Evolutionary conservation across 495 filamentous ascomycete species (phyloP), one percentile per base, ranked within the genome.

Genomic region (Neurospora intermedia): DNA sequence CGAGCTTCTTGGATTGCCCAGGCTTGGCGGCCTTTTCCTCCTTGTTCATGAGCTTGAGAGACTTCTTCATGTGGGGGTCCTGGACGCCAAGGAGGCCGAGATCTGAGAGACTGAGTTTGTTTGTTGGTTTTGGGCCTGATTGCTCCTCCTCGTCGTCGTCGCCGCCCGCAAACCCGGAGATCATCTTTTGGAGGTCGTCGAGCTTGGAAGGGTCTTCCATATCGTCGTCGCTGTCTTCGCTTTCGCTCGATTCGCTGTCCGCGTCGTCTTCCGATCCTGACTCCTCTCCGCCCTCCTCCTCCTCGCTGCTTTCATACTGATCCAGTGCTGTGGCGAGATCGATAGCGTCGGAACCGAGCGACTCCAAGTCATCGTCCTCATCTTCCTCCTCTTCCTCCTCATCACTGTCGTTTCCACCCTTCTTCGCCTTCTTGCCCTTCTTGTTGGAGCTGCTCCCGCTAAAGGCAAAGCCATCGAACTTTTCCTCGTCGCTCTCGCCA

Each of bases 401-500:
- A 66, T 89, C 87, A 4, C 89, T 88, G 3, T 83, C 84, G 41
- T 79, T 80, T 39, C 38, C 75, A 27, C 16, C 43, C 11, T 77
- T 73, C 74, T 76, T 77, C 48, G 76, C 77, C 71, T 78, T 81
- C 70, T 79, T 79, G 16, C 72, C 73, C 74, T 81, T 82, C 72
- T 86, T 88, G 75, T 83, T 90, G 66, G 82, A 86, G 72, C 82
- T 89, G 75, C 88, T 92, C 54, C 90, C 91, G 3, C 89, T 83
- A 77, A 97, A 97, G 4, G 87, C 84, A 80, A 88, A 95, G 9
- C 88, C 90, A 48, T 92, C 91, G 76, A 96, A 96, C 74, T 85
- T 84, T 77, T 97, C 93, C 80, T 94, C 90, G 77, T 97, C 93
- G 75, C 92, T 94, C 73, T 91, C 91, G 10, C 94, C 95, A 85